A percentile compares a stretch with the other conserved stretches of the same genome.
Conservation (phyloP, 208 protist species). For the Trypanosoma theileri region DNA sequence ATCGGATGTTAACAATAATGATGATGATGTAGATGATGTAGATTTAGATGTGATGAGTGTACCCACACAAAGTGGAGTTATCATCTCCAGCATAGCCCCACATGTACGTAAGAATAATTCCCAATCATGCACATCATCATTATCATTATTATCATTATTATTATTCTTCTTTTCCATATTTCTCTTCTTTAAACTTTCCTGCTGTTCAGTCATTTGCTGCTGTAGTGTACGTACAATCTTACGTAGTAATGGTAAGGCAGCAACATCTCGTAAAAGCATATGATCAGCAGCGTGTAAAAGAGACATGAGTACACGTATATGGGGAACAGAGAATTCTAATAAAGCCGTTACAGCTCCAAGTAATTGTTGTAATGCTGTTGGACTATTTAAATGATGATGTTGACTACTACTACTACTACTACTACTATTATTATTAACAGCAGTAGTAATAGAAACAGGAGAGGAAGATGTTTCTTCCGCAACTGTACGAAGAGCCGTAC, state of each 20-base stretch:
- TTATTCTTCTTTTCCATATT: no score
- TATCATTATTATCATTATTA: no score
- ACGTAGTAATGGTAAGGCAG: conserved; percentile 33
- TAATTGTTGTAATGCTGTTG: conserved; percentile 42
- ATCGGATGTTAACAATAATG: not conserved
- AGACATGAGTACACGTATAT: conserved; percentile 44
- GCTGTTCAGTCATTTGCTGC: conserved; percentile 13
- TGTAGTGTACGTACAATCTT: conserved; percentile 29
- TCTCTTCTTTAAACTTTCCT: not conserved
- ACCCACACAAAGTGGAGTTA: conserved; percentile 59
- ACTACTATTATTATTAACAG: conserved; percentile 12
- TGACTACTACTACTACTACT: conserved; percentile 5
- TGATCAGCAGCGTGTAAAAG: conserved; percentile 45
- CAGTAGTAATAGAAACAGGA: conserved; percentile 13
- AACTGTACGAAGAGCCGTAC: conserved; percentile 35
- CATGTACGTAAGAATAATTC: conserved; percentile 12
- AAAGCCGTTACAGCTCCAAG: conserved; percentile 45
- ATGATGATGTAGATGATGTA: no score
- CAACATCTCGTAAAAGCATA: conserved; percentile 50
- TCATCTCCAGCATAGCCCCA: conserved; percentile 53
- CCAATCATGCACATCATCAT: not conserved
- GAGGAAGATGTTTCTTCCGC: conserved; percentile 46
- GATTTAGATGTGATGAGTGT: no score
- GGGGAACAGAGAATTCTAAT: conserved; percentile 28
- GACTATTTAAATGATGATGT: no score